These are phyloP conservation scores for Elsinoe batatas DNA, from an alignment of 2,329 filamentous ascomycete genomes.

Conservation along the genomic window DNA sequence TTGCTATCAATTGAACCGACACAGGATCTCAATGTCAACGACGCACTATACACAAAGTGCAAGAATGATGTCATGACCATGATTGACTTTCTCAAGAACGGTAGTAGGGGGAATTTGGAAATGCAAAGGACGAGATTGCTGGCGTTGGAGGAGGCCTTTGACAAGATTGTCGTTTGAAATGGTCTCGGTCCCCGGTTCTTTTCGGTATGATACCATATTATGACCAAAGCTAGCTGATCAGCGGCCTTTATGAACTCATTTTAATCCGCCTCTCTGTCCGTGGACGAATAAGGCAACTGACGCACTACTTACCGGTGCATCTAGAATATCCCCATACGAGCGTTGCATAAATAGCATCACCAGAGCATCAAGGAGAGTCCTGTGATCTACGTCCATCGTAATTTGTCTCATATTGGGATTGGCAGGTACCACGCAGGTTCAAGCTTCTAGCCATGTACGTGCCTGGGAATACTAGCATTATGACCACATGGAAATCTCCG, in stretches of 20 bases:
- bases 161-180: constrained; percentile 22
- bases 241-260: too few species aligned
- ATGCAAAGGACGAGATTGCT: constrained; percentile 41
- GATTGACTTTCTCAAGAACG: constrained; percentile 37
- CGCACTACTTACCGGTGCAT: too few species aligned
- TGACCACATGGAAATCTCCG: not conserved
- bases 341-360: too few species aligned
- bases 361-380: not conserved
- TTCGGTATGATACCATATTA: not conserved
- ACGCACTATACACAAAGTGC: constrained; percentile 28
- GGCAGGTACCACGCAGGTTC: not conserved
- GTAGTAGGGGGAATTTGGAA: constrained; percentile 32
- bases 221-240: not conserved
- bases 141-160: constrained; percentile 36
- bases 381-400: not conserved
- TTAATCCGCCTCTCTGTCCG: too few species aligned
- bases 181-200: not conserved
- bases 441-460: not conserved
- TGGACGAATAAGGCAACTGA: too few species aligned
- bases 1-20: constrained; percentile 15
- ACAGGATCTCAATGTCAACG: constrained; percentile 18
- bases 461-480: not conserved
- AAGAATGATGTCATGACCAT: constrained; percentile 36
- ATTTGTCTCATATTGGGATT: not conserved
- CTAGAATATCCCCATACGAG: too few species aligned